Conservation (phyloP, 2,329 filamentous ascomycete genomes). For the Hypoxylon sp. region DNA sequence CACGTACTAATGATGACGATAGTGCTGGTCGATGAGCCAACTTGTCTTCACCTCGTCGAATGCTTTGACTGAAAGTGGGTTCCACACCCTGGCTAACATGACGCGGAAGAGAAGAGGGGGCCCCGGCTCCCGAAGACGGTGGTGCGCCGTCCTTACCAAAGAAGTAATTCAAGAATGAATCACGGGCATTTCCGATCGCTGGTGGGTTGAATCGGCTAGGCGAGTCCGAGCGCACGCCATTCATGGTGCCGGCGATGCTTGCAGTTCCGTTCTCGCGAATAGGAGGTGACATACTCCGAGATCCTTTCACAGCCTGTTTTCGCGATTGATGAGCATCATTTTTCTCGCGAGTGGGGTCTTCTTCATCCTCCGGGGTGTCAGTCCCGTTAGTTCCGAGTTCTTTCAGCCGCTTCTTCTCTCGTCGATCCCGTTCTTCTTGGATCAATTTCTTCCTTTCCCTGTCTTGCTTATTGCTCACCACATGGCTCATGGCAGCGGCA, state of each 20-base stretch:
- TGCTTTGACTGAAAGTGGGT: slow-evolving; percentile 85
- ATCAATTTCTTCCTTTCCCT: slow-evolving; percentile 85
- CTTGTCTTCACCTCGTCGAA: slow-evolving; percentile 77
- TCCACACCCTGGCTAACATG: slow-evolving; percentile 85
- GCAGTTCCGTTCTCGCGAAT: slow-evolving; percentile 75
- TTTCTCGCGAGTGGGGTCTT: slow-evolving; percentile 68
- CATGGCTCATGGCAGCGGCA: slow-evolving; percentile 96
- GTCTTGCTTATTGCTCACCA: slow-evolving; percentile 95
- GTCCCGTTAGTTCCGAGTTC: slow-evolving; percentile 85
- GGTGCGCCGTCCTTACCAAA: slow-evolving; percentile 91
- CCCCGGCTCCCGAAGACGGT: slow-evolving; percentile 58
- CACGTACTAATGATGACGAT: slow-evolving; percentile 43
- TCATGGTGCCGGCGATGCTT: slow-evolving; percentile 74
- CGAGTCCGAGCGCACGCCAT: slow-evolving; percentile 72
- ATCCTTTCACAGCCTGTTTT: slow-evolving; percentile 70
- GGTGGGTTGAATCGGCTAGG: slow-evolving; percentile 73
- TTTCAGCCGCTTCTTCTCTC: slow-evolving; percentile 85
- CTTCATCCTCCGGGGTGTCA: slow-evolving; percentile 76
- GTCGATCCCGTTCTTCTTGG: slow-evolving; percentile 86
- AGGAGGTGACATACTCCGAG: slow-evolving; percentile 86
- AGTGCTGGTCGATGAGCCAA: slow-evolving; percentile 65
- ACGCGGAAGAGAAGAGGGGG: slow-evolving; percentile 62
- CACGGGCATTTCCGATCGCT: slow-evolving; percentile 74
- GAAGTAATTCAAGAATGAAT: slow-evolving; percentile 98
- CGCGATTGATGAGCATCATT: slow-evolving; percentile 70